Conservation (phyloP, 768 basidiomycete genomes). For the Termitomyces sp. region DNA sequence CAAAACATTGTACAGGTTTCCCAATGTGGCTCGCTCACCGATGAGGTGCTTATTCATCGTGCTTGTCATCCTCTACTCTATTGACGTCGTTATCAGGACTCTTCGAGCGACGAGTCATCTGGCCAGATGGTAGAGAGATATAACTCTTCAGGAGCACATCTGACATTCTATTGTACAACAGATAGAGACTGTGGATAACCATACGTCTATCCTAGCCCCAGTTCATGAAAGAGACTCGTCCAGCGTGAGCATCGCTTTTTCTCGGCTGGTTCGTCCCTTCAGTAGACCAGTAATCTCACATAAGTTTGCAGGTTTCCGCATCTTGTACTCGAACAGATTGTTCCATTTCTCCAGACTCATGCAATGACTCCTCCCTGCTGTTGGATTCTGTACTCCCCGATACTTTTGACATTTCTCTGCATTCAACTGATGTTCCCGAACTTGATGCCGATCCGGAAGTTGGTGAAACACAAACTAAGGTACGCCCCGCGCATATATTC, state of each 20-base stretch:
- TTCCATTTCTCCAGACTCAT: conserved; percentile 8
- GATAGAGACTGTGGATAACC: not conserved
- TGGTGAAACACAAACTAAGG: not conserved
- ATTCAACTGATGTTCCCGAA: conserved; percentile 5
- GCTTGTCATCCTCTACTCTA: not conserved
- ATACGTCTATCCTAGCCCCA: not conserved
- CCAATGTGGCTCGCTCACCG: not conserved
- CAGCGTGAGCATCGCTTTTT: not conserved
- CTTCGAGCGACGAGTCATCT: not conserved
- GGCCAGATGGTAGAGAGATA: not conserved
- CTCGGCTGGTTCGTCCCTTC: not conserved
- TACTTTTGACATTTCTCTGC: conserved; percentile 25
- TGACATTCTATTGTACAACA: not conserved
- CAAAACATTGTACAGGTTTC: not conserved
- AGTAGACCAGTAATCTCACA: not conserved
- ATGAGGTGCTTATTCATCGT: not conserved
- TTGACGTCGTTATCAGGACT: conserved; percentile 6
- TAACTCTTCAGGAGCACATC: not conserved
- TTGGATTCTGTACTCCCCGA: conserved; percentile 25
- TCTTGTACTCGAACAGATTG: not conserved
- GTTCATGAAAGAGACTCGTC: conserved; percentile 2
- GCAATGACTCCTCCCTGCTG: conserved; percentile 25
- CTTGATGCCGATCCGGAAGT: not conserved
- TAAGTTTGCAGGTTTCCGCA: not conserved
- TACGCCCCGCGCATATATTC: conserved; percentile 12